phyloP scores from a whole-genome alignment of 805 yeast species.

The Saccharomycopsis guyanensis region DNA sequence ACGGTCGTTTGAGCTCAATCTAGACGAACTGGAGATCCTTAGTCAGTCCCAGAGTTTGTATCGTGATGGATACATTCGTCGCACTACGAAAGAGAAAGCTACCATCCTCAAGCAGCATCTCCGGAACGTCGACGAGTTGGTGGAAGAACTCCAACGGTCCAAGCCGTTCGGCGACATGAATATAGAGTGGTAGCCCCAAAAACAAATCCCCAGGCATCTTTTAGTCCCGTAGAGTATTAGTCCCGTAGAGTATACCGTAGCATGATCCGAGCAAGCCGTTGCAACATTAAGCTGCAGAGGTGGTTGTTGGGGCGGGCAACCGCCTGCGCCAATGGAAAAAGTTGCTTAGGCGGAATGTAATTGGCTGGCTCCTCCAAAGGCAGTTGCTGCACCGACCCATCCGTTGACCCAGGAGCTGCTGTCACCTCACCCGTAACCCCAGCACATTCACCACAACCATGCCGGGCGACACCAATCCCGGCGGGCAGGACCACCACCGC shows the following conservation, averaged over 20 bases:
- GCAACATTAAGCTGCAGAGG: background rate
- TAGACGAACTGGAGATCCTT: conserved; percentile 19
- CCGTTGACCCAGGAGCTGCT: no score
- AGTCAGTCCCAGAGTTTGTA: conserved; percentile 16
- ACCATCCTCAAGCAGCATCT: conserved; percentile 34
- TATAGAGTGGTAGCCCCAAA: conserved; percentile 37
- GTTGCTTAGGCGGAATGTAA: background rate
- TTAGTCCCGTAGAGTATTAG: no score
- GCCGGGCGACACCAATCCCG: no score
- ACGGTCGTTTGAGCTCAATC: conserved; percentile 15
- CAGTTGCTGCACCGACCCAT: background rate
- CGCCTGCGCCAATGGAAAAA: conserved; percentile 1
- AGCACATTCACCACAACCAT: no score
- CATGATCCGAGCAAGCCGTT: no score
- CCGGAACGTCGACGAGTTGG: conserved; percentile 39
- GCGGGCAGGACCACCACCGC: background rate
- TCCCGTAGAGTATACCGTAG: no score
- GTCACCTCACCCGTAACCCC: no score
- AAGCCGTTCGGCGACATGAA: conserved; percentile 44
- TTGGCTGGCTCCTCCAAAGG: no score
- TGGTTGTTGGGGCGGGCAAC: background rate
- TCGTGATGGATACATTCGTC: conserved; percentile 27
- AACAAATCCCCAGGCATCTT: no score
- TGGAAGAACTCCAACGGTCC: conserved; percentile 37
- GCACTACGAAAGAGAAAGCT: conserved; percentile 39